These are phyloP conservation scores for Botryotinia globosa DNA, from an alignment of 2,329 filamentous ascomycete species.

Conservation along the genomic window DNA sequence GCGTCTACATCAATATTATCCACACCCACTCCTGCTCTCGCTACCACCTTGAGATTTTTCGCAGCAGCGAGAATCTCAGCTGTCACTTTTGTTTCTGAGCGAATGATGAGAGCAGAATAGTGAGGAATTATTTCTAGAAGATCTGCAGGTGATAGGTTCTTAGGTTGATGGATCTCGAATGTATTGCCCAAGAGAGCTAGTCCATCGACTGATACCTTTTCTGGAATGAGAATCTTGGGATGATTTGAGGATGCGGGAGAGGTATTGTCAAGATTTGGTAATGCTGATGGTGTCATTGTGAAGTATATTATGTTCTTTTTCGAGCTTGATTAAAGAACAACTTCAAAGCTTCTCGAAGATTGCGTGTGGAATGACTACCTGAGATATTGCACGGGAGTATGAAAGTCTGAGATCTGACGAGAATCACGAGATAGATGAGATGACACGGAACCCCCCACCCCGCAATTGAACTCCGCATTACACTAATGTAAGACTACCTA, in stretches of 20 bases:
- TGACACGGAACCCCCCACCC: not conserved
- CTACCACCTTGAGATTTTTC: conserved; percentile 71
- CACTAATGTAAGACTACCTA: no score
- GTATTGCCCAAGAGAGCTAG: conserved; percentile 63
- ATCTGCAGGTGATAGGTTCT: conserved; percentile 59
- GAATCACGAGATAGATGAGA: conserved; percentile 1
- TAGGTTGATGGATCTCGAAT: conserved; percentile 68
- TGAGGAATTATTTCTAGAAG: conserved; percentile 64
- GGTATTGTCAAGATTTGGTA: not conserved
- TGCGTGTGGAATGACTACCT: not conserved
- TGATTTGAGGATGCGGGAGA: conserved; percentile 19
- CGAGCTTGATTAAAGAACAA: not conserved
- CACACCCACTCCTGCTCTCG: conserved; percentile 76
- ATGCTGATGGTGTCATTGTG: conserved; percentile 33
- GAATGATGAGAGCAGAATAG: conserved; percentile 75
- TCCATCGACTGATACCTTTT: conserved; percentile 78
- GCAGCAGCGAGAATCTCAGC: conserved; percentile 63
- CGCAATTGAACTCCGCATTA: conserved; percentile 13
- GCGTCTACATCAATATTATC: conserved; percentile 77
- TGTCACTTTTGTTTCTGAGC: conserved; percentile 79
- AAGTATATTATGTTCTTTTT: not conserved
- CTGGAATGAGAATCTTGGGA: conserved; percentile 64
- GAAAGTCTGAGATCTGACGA: not conserved
- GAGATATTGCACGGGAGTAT: no score
- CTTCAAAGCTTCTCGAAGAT: not conserved